Evolutionary conservation across 495 filamentous ascomycete species (phyloP).

Genomic region (Hyaloscypha finlandica): DNA sequence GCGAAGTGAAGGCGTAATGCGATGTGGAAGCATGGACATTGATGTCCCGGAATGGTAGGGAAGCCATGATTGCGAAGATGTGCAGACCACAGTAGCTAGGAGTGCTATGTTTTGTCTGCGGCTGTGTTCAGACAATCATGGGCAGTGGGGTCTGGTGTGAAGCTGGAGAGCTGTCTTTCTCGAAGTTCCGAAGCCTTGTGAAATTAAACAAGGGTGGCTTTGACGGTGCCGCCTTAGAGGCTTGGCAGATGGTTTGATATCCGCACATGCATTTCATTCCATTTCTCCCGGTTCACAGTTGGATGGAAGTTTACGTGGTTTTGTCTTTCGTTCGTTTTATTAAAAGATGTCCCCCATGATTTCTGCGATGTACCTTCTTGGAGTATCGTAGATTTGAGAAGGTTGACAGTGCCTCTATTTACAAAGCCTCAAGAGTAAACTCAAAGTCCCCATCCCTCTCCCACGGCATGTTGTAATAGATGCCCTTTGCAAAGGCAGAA

Average conservation of each 20-base stretch:
- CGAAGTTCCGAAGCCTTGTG: conserved; percentile 3
- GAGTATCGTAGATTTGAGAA: no score
- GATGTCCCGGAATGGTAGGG: conserved; percentile 91
- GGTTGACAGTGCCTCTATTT: no score
- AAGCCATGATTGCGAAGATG: conserved; percentile 50
- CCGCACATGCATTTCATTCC: not conserved
- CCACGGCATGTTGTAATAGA: no score
- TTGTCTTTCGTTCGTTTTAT: no score
- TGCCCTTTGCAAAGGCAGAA: no score
- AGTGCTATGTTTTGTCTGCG: not conserved
- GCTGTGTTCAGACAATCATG: not conserved
- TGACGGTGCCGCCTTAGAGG: not conserved
- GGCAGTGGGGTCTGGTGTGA: not conserved
- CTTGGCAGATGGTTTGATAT: not conserved
- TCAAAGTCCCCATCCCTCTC: no score
- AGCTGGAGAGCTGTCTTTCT: not conserved
- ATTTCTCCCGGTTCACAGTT: no score
- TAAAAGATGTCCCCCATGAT: no score
- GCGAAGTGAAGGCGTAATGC: conserved; percentile 95
- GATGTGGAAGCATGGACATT: conserved; percentile 89
- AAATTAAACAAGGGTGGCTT: conserved; percentile 1
- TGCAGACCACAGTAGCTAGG: conserved; percentile 1
- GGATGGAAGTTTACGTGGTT: no score
- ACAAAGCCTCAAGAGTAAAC: no score
- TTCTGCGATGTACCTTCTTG: no score